Percentiles rank a stretch among this genome's conserved stretches.
phyloP scores from a whole-genome alignment of 2,329 filamentous ascomycete species.

The Alternaria infectoria region DNA sequence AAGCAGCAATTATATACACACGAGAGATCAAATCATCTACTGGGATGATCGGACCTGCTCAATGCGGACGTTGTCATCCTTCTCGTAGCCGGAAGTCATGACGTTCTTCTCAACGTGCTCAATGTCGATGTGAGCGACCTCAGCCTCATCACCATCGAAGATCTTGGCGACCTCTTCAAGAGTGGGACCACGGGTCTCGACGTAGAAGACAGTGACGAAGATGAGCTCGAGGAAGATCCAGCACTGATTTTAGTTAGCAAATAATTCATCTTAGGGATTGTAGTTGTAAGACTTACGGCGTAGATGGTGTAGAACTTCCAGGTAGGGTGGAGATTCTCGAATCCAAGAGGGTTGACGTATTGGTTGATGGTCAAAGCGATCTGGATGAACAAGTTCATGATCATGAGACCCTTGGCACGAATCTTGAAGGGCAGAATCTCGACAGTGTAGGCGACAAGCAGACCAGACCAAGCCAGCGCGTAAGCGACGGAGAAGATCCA shows the following conservation, averaged over 20 bases:
- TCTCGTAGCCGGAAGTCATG: conserved; percentile 32
- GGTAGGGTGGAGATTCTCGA: conserved; percentile 61
- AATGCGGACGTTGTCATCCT: conserved; percentile 25
- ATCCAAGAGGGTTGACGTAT: conserved; percentile 68
- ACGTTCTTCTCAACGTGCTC: conserved; percentile 26
- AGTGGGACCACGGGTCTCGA: conserved; percentile 73
- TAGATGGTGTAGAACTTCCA: conserved; percentile 73
- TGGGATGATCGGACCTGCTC: conserved; percentile 16
- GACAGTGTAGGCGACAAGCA: conserved; percentile 61
- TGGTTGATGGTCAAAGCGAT: conserved; percentile 67
- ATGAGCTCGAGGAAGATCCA: conserved; percentile 67
- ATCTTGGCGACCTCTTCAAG: conserved; percentile 74
- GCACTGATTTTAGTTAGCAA: conserved; percentile 39
- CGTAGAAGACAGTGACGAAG: conserved; percentile 71
- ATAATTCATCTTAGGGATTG: not conserved
- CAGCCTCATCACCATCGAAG: conserved; percentile 70
- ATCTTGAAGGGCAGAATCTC: conserved; percentile 59
- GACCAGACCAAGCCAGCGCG: conserved; percentile 63
- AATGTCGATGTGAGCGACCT: conserved; percentile 39
- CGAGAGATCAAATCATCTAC: conserved; percentile 1
- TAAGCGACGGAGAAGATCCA: conserved; percentile 61
- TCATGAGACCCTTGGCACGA: conserved; percentile 56
- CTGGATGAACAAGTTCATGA: conserved; percentile 70
- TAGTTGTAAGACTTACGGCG: conserved; percentile 51
- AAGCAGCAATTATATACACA: conserved; percentile 1